Evolutionary conservation across 805 yeast genomes (phyloP).

Genomic region (Candida namnaoensis): DNA sequence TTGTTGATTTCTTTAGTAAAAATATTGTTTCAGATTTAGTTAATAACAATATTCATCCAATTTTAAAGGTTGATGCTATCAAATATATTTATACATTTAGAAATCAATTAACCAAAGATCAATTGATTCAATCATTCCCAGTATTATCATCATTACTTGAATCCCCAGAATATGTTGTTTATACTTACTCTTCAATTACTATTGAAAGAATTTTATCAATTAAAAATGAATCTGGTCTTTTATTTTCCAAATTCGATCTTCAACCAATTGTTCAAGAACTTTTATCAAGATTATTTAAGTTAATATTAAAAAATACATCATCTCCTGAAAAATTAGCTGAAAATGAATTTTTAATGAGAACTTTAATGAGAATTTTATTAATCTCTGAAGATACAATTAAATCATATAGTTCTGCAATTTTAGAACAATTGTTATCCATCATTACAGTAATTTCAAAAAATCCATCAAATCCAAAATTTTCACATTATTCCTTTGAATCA

Average conservation of each 20-base stretch:
- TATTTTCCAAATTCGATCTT: constrained; percentile 71
- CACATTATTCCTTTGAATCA: constrained; percentile 87
- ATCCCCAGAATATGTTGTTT: constrained; percentile 67
- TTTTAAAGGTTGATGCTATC: constrained; percentile 86
- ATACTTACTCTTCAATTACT: constrained; percentile 90
- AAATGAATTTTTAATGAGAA: constrained; percentile 87
- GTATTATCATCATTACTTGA: constrained; percentile 62
- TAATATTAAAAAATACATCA: constrained; percentile 48
- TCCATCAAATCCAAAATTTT: constrained; percentile 92
- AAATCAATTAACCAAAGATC: constrained; percentile 85
- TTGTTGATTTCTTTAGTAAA: constrained; percentile 73
- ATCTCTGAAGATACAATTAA: constrained; percentile 62
- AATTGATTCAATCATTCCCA: constrained; percentile 73
- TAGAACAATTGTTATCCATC: constrained; percentile 63
- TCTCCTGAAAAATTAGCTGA: constrained; percentile 91
- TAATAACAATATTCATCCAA: constrained; percentile 52
- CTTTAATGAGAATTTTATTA: constrained; percentile 73
- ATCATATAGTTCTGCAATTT: constrained; percentile 32
- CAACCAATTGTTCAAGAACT: constrained; percentile 53
- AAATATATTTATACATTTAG: constrained; percentile 84
- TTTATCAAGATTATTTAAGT: constrained; percentile 54
- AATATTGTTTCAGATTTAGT: constrained; percentile 80
- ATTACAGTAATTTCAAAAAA: constrained; percentile 68
- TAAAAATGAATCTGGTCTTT: constrained; percentile 46
- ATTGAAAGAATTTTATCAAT: constrained; percentile 81